Base-by-base conservation (phyloP, 192 early-diverging fungal genomes). In the Umbelopsis ramanniana region DNA sequence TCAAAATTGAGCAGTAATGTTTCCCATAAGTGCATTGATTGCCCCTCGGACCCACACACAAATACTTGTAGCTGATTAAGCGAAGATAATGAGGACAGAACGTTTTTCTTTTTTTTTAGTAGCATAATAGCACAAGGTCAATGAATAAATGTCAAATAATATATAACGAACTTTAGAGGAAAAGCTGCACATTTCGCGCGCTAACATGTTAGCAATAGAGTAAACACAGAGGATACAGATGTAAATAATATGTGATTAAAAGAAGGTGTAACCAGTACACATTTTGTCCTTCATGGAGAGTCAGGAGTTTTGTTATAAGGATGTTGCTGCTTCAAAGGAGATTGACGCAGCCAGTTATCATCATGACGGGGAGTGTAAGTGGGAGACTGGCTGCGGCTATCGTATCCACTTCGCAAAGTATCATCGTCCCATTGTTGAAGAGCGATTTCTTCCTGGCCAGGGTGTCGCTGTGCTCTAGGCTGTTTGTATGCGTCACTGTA, bases 321-420 rank as follows among this genome's bases (percentile, higher is more conserved):
- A 35, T 63, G 12, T 29, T 63, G 57, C 57, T 63, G 57, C 33
- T 63, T 63, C 57, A 63, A 37, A 8, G 57, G 57, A 17, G 57
- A 63, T n/a, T 63, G 57, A n/a, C 57, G 57, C 33, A 63, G 33
- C 57, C 57, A 63, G 57, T 63, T 63, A 12, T 63, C 33, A 17
- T 37, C 57, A 0, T 29, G 10, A 22, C 26, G 57, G 14, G 14
- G 29, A 54, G 7, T 12, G 17, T 57, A 57, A 35, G 23, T 10
- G 3, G 53, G 57, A 4, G 57, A 63, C 19, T 63, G 57, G 29
- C 29, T 63, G 33, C 57, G 57, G 35, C 57, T 35, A 37, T 63
- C 57, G n/a, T 63, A 63, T 15, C 26, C 57, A 29, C 33, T 19
- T 17, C 57, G 26, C 35, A 63, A 12, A 63, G 57, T 63, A 14